Evolutionary conservation across 495 filamentous ascomycete genomes (phyloP), one percentile per base, ranked within the genome.

Genomic region (Jackrogersella minutella): DNA sequence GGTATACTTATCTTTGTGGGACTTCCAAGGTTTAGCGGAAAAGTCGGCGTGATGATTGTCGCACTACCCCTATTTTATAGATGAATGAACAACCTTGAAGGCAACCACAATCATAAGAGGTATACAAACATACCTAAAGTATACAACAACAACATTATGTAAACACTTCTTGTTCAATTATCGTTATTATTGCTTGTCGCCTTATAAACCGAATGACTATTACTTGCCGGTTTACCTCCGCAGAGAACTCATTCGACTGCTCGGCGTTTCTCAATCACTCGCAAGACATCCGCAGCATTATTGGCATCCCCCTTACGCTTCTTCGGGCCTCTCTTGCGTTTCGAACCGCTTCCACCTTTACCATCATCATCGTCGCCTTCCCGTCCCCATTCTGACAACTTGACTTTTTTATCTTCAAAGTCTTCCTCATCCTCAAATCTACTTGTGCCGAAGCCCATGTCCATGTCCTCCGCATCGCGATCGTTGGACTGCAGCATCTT

Each of bases 401-500:
- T 87, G 40, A 92, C 80, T 62, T 80, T 86, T 56, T 82, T 79
- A 31, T 83, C 87, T 10, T 77, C 78, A 21, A 77, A 51, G 47
- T 96, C 93, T 36, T 90, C 92, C 37, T 88, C 90, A 69, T 96
- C 93, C 44, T 89, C 92, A 59, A 89, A 85, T 19, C 93, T 85
- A 65, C 89, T 93, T 13, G 89, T 89, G 5, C 96, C 95, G 73
- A 99, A 98, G 30, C 93, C 95, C 76, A 97, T 81, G 69, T 99
- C 95, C 79, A 99, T 85, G 77, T 99, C 95, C 40, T 93, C 91
- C 9, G 91, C 87, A 77, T 99, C 95, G 40, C 93, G 85, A 63
- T 90, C 90, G 40, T 88, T 85, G 41, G 87, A 84, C 66, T 91
- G 85, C 8, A 97, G 78, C 79, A 97, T 90, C 60, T 87, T 87